These are phyloP conservation scores for Kazachstania sp. DNA, from an alignment of 1,139 yeast genomes.

Conservation along the genomic window DNA sequence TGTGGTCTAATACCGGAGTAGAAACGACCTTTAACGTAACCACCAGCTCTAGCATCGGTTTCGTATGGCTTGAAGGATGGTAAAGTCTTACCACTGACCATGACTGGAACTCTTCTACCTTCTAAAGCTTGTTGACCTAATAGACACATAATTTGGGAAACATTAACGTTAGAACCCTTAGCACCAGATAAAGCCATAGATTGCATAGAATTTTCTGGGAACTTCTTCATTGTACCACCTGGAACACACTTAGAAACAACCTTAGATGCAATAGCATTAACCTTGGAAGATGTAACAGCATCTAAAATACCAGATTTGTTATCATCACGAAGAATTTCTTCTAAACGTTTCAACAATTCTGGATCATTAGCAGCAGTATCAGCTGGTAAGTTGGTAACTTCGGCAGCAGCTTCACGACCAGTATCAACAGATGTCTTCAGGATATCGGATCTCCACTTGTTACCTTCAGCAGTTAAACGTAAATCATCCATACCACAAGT, in stretches of 20 bases:
- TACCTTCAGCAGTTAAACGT: constrained; percentile 85
- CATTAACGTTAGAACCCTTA: constrained; percentile 96
- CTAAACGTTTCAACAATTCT: constrained; percentile 81
- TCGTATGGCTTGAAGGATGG: constrained; percentile 97
- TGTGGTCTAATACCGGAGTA: constrained; percentile 98
- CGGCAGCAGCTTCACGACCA: constrained; percentile 89
- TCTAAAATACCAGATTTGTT: constrained; percentile 87
- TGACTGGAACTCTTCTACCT: constrained; percentile 98
- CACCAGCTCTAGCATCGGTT: constrained; percentile 97
- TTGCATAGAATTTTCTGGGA: constrained; percentile 97
- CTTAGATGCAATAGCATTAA: constrained; percentile 81
- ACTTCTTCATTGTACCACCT: constrained; percentile 87
- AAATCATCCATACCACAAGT: constrained; percentile 99
- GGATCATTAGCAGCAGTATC: constrained; percentile 49
- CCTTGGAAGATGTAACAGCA: constrained; percentile 93
- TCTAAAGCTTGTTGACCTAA: constrained; percentile 98
- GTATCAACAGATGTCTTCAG: constrained; percentile 67
- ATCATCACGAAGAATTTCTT: constrained; percentile 92
- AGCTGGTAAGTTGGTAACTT: constrained; percentile 74
- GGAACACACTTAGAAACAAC: constrained; percentile 95
- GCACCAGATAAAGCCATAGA: constrained; percentile 99
- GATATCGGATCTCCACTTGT: constrained; percentile 77
- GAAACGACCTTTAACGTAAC: constrained; percentile 94
- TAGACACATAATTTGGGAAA: constrained; percentile 98
- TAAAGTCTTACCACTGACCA: constrained; percentile 96